These are phyloP conservation scores for Starmerella vitae DNA, from an alignment of 805 yeast species.

Conservation along the genomic window DNA sequence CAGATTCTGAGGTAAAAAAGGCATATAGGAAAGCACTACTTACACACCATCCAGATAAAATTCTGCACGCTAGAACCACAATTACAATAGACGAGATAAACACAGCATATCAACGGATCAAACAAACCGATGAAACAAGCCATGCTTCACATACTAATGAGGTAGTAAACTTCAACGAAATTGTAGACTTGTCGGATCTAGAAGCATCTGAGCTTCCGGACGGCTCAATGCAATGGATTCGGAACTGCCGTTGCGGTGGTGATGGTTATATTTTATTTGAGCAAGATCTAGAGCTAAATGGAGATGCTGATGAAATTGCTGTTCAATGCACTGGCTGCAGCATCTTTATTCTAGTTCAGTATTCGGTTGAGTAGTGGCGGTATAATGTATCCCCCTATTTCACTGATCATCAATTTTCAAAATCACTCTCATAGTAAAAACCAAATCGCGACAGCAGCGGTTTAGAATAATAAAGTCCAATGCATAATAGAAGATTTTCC, in stretches of 20 bases:
- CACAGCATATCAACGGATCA: constrained; percentile 43
- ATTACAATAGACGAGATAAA: constrained; percentile 36
- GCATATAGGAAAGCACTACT: constrained; percentile 56
- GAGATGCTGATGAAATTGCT: constrained; percentile 47
- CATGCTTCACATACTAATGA: constrained; percentile 41
- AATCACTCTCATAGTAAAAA: no score
- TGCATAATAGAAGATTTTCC: no score
- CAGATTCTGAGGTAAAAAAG: constrained; percentile 35
- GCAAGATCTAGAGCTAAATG: constrained; percentile 42
- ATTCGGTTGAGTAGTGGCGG: constrained; percentile 25
- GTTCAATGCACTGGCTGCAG: constrained; percentile 78
- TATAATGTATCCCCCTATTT: no score
- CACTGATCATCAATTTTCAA: no score
- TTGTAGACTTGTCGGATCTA: constrained; percentile 40
- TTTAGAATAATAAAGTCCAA: no score
- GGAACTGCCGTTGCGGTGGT: constrained; percentile 31
- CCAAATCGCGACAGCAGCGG: no score
- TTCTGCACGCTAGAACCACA: not conserved
- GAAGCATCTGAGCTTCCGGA: constrained; percentile 24
- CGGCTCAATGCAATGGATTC: constrained; percentile 22
- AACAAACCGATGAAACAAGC: constrained; percentile 20
- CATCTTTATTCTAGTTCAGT: constrained; percentile 67
- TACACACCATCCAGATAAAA: constrained; percentile 68
- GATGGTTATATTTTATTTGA: constrained; percentile 51
- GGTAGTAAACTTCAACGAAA: constrained; percentile 57